Evolutionary conservation across 345 rosid genomes (phyloP).

Genomic region (Lepidium didymum): DNA sequence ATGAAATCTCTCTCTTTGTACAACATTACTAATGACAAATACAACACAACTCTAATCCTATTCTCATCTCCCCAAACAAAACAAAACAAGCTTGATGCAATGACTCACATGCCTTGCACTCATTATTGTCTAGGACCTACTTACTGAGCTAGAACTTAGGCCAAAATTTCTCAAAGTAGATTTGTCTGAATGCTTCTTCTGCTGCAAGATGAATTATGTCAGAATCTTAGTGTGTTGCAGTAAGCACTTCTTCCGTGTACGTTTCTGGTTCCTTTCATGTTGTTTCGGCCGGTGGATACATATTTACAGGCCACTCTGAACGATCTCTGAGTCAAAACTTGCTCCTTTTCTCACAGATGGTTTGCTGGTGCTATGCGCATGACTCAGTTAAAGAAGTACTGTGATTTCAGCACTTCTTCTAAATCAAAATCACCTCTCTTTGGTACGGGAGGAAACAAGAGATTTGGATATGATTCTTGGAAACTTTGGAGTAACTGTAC

Average conservation of each 20-base stretch:
- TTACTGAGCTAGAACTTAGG: background rate
- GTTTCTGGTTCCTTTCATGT: background rate
- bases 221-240: slow-evolving; percentile 6
- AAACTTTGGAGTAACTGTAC: slow-evolving; percentile 82
- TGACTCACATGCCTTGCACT: background rate
- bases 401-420: slow-evolving; percentile 65
- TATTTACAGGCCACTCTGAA: slow-evolving; percentile 30
- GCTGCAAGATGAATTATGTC: slow-evolving; percentile 7
- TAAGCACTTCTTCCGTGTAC: background rate
- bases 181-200: slow-evolving; percentile 1
- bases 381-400: slow-evolving; percentile 85
- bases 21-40: slow-evolving; percentile 9
- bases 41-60: slow-evolving; percentile 20
- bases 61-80: background rate
- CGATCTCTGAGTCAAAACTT: background rate
- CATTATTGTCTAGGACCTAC: slow-evolving; percentile 1
- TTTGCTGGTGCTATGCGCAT: background rate
- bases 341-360: background rate
- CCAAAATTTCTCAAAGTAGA: background rate
- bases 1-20: slow-evolving; percentile 14
- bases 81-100: background rate
- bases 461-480: slow-evolving; percentile 57
- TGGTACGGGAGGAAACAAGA: slow-evolving; percentile 77
- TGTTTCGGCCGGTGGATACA: slow-evolving; percentile 4
- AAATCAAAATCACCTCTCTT: slow-evolving; percentile 80